phyloP scores from a whole-genome alignment of 2,329 filamentous ascomycete species.

The Aspergillus sp. region DNA sequence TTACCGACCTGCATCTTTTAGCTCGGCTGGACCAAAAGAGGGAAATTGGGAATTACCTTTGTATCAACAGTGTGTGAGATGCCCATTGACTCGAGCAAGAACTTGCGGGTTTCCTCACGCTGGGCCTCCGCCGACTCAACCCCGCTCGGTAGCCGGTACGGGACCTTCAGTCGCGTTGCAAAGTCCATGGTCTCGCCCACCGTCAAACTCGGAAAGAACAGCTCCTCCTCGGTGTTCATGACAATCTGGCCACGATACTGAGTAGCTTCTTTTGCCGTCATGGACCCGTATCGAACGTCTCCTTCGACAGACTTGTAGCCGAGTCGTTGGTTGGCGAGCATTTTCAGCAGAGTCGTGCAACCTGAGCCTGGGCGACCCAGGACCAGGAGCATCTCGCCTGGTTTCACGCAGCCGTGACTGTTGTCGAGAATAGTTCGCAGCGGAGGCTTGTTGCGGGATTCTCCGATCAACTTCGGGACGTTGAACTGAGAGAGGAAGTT shows the following conservation, averaged over 20 bases:
- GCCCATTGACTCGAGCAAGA: conserved; percentile 58
- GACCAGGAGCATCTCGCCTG: conserved; percentile 71
- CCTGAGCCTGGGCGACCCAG: conserved; percentile 68
- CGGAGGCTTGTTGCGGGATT: conserved; percentile 56
- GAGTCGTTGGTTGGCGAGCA: conserved; percentile 63
- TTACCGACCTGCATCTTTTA: conserved; percentile 54
- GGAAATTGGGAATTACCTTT: conserved; percentile 36
- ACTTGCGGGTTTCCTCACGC: conserved; percentile 50
- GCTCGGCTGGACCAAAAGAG: no score
- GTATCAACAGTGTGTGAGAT: conserved; percentile 63
- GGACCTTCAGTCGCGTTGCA: conserved; percentile 58
- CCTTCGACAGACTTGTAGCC: conserved; percentile 61
- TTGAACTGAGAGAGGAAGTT: conserved; percentile 63
- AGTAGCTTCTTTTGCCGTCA: conserved; percentile 43
- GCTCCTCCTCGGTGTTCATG: conserved; percentile 55
- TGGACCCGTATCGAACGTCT: conserved; percentile 57
- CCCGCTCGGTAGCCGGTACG: conserved; percentile 49
- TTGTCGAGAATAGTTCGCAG: conserved; percentile 65
- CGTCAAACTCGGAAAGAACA: conserved; percentile 53
- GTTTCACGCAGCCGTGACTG: conserved; percentile 67
- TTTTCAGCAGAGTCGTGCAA: conserved; percentile 70
- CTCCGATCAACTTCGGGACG: conserved; percentile 53
- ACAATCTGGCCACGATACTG: conserved; percentile 59
- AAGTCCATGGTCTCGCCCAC: conserved; percentile 56
- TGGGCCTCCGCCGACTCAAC: conserved; percentile 46